Evolutionary conservation across 768 basidiomycete genomes (phyloP).

Genomic region (Tulasnella sp.): DNA sequence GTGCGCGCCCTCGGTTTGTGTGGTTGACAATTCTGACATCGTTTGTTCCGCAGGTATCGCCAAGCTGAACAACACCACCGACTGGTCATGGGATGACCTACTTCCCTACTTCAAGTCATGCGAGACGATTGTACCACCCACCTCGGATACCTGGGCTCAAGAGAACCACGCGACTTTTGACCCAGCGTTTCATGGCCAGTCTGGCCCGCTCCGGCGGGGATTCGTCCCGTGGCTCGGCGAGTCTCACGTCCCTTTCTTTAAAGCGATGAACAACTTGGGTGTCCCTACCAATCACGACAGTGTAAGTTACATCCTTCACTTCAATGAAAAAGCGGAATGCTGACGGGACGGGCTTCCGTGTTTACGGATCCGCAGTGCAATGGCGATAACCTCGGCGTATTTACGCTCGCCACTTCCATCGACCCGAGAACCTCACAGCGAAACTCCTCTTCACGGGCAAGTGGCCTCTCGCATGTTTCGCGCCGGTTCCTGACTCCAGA

Average conservation of each 20-base stretch:
- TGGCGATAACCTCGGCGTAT: constrained; percentile 14
- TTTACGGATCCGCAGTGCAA: background rate
- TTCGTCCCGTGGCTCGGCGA: constrained; percentile 12
- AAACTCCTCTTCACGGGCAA: constrained; percentile 7
- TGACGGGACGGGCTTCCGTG: no score
- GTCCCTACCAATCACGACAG: constrained; percentile 15
- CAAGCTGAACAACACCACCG: constrained; percentile 13
- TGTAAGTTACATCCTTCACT: background rate
- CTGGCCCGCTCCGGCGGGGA: constrained; percentile 11
- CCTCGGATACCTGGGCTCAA: constrained; percentile 3
- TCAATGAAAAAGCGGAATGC: no score
- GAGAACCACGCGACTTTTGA: constrained; percentile 16
- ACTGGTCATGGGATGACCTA: constrained; percentile 11
- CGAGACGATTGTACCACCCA: constrained; percentile 12
- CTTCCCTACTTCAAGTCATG: constrained; percentile 11
- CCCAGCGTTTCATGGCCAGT: constrained; percentile 10
- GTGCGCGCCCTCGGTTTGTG: background rate
- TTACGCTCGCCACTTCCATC: constrained; percentile 11
- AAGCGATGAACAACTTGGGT: constrained; percentile 14
- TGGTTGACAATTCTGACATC: background rate
- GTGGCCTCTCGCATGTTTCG: background rate
- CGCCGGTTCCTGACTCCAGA: background rate
- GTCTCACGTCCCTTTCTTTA: constrained; percentile 13
- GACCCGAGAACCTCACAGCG: constrained; percentile 8
- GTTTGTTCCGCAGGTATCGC: constrained; percentile 9